These are phyloP conservation scores for Coniochaeta hoffmannii DNA, from an alignment of 2,329 filamentous ascomycete genomes.

Conservation along the genomic window DNA sequence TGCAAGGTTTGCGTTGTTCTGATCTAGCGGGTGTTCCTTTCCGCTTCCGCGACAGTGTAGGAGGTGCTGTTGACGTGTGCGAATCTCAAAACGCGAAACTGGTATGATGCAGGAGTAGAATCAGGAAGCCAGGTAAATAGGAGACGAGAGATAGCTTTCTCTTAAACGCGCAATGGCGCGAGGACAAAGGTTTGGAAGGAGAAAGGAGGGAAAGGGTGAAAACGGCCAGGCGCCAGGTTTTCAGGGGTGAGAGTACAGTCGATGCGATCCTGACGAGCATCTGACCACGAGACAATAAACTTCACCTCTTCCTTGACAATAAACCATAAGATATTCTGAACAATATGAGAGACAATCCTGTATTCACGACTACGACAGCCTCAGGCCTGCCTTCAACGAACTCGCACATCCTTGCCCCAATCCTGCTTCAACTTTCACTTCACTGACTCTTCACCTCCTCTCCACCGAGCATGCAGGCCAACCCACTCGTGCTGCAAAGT, in stretches of 20 bases:
- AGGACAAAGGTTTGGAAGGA: neutral
- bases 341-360: neutral
- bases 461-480: neutral
- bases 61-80: neutral
- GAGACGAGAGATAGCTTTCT: neutral
- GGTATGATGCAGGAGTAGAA: neutral
- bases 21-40: neutral
- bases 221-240: constrained; percentile 4
- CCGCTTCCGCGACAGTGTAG: neutral
- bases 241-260: constrained; percentile 1
- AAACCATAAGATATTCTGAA: neutral
- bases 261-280: neutral
- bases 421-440: neutral
- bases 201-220: neutral
- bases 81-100: neutral
- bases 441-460: neutral
- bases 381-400: too few relatives aligned
- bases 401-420: too few relatives aligned
- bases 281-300: constrained; percentile 5
- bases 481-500: neutral
- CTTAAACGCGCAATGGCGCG: neutral
- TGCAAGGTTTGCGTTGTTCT: neutral
- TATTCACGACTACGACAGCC: neutral
- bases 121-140: neutral
- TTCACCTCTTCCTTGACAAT: neutral